These are phyloP conservation scores for Neospora caninum DNA, from an alignment of 169 alveolate species.

Conservation along the genomic window DNA sequence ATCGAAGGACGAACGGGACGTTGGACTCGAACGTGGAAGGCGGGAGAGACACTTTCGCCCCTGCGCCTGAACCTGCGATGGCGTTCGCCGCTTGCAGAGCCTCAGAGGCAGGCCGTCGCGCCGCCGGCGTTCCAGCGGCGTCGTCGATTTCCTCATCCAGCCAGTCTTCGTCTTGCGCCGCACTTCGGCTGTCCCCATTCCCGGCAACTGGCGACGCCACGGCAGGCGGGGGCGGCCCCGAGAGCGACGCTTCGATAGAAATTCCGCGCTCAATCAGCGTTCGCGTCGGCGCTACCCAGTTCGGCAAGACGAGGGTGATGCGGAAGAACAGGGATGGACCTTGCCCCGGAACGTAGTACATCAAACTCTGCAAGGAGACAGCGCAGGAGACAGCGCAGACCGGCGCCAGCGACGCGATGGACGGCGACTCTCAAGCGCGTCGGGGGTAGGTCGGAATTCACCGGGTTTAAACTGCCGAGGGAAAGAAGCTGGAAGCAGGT, in stretches of 20 bases:
- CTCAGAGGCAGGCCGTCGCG: background rate
- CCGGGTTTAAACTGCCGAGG: too few species aligned
- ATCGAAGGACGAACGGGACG: constrained; percentile 96
- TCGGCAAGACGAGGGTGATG: constrained; percentile 84
- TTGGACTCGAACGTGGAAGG: constrained; percentile 93
- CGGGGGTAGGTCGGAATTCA: too few species aligned
- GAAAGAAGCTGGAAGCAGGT: too few species aligned
- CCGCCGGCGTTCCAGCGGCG: constrained; percentile 16
- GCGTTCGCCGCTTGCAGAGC: background rate
- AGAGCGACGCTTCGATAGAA: constrained; percentile 44
- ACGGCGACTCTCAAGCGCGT: too few species aligned
- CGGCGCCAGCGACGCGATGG: background rate
- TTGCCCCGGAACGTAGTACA: constrained; percentile 55
- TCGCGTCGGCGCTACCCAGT: constrained; percentile 83
- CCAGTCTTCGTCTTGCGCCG: background rate
- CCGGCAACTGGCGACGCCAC: background rate
- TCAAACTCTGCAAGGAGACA: constrained; percentile 51
- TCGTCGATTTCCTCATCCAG: background rate
- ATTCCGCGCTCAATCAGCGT: constrained; percentile 83
- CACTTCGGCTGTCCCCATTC: background rate
- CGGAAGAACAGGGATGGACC: constrained; percentile 73
- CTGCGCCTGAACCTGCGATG: background rate
- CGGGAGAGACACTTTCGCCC: constrained; percentile 16
- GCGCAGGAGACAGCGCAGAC: background rate
- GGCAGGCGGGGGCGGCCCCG: background rate